Percentiles rank a stretch among this genome's conserved stretches.
Conservation (phyloP, 2,329 filamentous ascomycete genomes). For the Aureobasidium melanogenum region DNA sequence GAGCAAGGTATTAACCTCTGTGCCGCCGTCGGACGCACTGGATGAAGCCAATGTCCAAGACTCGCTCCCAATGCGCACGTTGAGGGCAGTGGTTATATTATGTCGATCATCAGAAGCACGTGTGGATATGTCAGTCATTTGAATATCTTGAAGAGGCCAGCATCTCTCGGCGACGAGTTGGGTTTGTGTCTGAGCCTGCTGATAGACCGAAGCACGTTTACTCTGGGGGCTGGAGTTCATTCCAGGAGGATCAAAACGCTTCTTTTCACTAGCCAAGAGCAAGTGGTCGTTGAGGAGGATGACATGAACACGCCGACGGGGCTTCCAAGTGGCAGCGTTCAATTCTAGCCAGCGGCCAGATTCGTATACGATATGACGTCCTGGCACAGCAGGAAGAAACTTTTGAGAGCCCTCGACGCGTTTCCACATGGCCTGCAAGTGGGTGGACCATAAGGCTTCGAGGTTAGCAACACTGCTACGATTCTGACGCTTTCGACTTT, state of each 20-base stretch:
- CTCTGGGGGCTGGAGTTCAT: conserved; percentile 18
- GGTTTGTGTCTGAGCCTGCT: conserved; percentile 26
- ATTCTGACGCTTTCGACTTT: conserved; percentile 45
- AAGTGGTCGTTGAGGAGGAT: conserved; percentile 93
- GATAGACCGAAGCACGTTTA: conserved; percentile 24
- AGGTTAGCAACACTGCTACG: conserved; percentile 82
- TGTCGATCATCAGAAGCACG: conserved; percentile 38
- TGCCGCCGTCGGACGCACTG: conserved; percentile 55
- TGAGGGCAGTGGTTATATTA: conserved; percentile 67
- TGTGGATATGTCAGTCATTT: conserved; percentile 75
- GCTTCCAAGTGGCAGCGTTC: conserved; percentile 96
- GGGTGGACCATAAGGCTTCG: conserved; percentile 59
- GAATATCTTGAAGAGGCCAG: conserved; percentile 87
- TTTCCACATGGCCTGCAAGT: conserved; percentile 80
- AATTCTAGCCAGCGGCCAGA: conserved; percentile 92
- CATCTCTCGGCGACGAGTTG: conserved; percentile 91
- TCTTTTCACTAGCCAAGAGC: conserved; percentile 87
- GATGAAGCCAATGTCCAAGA: conserved; percentile 84
- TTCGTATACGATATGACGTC: conserved; percentile 90
- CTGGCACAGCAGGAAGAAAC: conserved; percentile 80
- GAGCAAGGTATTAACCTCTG: conserved; percentile 71
- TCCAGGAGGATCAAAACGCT: conserved; percentile 55
- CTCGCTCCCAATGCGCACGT: conserved; percentile 79
- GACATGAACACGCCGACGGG: conserved; percentile 77
- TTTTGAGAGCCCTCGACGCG: conserved; percentile 97